Evolutionary conservation across 768 basidiomycete genomes (phyloP).

Genomic region (Boletus rubroflammeus): DNA sequence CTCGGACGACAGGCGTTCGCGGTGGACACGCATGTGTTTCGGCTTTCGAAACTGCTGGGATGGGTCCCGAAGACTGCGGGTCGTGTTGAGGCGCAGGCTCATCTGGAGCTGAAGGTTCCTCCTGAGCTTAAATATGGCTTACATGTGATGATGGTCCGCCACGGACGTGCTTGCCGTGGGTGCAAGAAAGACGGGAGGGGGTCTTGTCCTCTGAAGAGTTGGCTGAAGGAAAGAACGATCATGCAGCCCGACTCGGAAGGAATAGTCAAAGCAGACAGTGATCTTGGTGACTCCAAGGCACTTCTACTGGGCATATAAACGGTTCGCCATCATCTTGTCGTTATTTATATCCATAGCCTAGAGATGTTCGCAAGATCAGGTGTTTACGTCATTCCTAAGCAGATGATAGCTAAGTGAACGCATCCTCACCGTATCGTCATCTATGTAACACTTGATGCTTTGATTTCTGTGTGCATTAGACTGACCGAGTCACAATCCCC

Average conservation of each 20-base stretch:
- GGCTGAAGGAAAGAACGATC: slow-evolving; percentile 27
- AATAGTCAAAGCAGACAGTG: neutral
- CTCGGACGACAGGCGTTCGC: slow-evolving; percentile 59
- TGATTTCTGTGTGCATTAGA: neutral
- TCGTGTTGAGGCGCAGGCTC: slow-evolving; percentile 52
- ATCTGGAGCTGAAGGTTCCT: slow-evolving; percentile 51
- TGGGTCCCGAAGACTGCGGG: slow-evolving; percentile 45
- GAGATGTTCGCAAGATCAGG: neutral
- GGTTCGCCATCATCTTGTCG: neutral
- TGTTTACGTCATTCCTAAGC: neutral
- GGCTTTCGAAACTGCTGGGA: slow-evolving; percentile 44
- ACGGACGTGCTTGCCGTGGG: slow-evolving; percentile 52
- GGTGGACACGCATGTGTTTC: slow-evolving; percentile 62
- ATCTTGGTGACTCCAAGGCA: neutral
- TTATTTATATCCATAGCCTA: neutral
- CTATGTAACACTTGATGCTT: neutral
- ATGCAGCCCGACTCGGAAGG: slow-evolving; percentile 18
- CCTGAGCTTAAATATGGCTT: slow-evolving; percentile 52
- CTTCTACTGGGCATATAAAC: neutral
- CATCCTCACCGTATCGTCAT: slow-evolving; percentile 2
- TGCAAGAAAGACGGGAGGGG: slow-evolving; percentile 42
- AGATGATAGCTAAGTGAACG: neutral
- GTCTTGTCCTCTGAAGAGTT: slow-evolving; percentile 36
- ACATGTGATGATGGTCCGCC: slow-evolving; percentile 57
- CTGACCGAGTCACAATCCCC: neutral